Evolutionary conservation across 2,329 filamentous ascomycete species (phyloP).

Genomic region (Aspergillus sp.): DNA sequence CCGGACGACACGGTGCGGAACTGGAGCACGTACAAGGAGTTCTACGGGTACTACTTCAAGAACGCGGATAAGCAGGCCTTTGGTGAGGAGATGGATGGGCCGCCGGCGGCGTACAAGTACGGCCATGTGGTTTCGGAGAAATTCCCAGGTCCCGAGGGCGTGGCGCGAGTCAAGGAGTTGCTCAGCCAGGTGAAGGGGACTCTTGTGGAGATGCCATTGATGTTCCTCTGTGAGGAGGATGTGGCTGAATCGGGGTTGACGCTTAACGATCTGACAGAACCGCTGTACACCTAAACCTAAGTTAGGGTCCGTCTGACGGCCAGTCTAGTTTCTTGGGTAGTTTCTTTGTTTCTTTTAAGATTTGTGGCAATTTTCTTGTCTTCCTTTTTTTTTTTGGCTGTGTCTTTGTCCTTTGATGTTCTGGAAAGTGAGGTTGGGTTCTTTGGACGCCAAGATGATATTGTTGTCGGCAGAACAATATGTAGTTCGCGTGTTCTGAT

Average conservation of each 20-base stretch:
- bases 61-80: slow-evolving; percentile 42
- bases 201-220: slow-evolving; percentile 84
- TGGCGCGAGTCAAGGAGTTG: slow-evolving; percentile 70
- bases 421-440: not conserved
- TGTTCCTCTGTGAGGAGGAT: slow-evolving; percentile 82
- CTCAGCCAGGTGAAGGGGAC: slow-evolving; percentile 66
- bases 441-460: slow-evolving; percentile 6
- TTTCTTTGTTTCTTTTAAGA: slow-evolving; percentile 2
- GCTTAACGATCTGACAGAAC: slow-evolving; percentile 70
- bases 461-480: slow-evolving; percentile 19
- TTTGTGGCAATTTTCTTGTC: not conserved
- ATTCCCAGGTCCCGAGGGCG: slow-evolving; percentile 65
- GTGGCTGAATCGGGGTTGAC: slow-evolving; percentile 79
- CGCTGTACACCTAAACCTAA: slow-evolving; percentile 62
- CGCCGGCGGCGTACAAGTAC: slow-evolving; percentile 66
- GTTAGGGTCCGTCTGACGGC: not conserved
- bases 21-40: slow-evolving; percentile 64
- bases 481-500: not conserved
- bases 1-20: slow-evolving; percentile 58
- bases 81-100: slow-evolving; percentile 43
- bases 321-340: not conserved
- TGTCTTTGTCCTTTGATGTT: not conserved
- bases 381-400: not conserved
- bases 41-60: slow-evolving; percentile 61
- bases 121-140: slow-evolving; percentile 84